phyloP scores from a whole-genome alignment of 768 basidiomycete genomes.

The Mycena olivaceomarginata region DNA sequence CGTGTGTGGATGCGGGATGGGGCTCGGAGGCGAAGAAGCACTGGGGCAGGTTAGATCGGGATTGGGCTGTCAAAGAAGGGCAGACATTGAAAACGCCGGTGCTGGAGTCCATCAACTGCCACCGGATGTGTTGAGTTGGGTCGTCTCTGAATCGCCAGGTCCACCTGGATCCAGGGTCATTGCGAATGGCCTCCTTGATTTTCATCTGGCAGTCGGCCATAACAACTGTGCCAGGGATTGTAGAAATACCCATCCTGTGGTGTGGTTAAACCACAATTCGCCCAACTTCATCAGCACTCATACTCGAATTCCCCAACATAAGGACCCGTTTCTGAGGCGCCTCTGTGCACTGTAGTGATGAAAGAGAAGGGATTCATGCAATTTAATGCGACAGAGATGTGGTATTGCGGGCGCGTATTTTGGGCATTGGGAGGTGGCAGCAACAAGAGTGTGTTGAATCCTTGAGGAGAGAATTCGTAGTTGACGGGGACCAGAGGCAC shows the following conservation, averaged over 20 bases:
- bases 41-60: not conserved
- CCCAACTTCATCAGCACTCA: slow-evolving; percentile 21
- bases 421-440: slow-evolving; percentile 44
- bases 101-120: slow-evolving; percentile 25
- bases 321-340: slow-evolving; percentile 52
- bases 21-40: not conserved
- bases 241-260: slow-evolving; percentile 42
- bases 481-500: slow-evolving; percentile 19
- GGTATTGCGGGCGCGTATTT: slow-evolving; percentile 52
- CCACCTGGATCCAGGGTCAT: not conserved
- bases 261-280: not conserved
- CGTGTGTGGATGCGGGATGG: not conserved
- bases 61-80: not conserved
- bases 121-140: slow-evolving; percentile 23
- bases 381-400: slow-evolving; percentile 57
- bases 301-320: slow-evolving; percentile 60
- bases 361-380: slow-evolving; percentile 59
- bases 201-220: slow-evolving; percentile 20
- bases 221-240: slow-evolving; percentile 31
- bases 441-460: slow-evolving; percentile 41
- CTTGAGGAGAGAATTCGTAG: slow-evolving; percentile 27
- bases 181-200: slow-evolving; percentile 9
- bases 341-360: slow-evolving; percentile 56
- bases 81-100: slow-evolving; percentile 28
- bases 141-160: slow-evolving; percentile 31